phyloP scores from a whole-genome alignment of 202 grass and related monocot genomes.

The Tripidium arundinaceum region DNA sequence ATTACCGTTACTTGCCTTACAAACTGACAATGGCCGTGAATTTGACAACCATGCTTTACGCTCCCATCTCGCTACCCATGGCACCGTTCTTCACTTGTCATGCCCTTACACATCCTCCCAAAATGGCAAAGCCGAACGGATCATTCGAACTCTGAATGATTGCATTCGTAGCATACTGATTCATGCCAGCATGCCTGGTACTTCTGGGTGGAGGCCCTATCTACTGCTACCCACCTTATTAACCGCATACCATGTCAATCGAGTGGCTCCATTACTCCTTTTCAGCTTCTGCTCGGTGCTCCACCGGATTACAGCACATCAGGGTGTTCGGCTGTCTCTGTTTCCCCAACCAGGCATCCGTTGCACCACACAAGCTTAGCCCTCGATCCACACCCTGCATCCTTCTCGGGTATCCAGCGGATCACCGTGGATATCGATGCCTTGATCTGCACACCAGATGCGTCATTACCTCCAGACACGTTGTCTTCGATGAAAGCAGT shows the following conservation, averaged over 20 bases:
- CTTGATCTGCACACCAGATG: neutral
- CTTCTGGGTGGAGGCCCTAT: no score
- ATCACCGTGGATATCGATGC: neutral
- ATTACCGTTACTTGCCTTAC: rapidly evolving
- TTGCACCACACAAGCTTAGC: neutral
- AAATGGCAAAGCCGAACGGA: no score
- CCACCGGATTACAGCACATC: neutral
- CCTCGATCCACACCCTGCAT: neutral
- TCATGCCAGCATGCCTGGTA: no score
- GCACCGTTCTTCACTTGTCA: no score
- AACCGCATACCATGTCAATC: neutral
- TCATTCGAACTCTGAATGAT: no score
- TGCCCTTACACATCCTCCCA: no score
- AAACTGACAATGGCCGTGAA: neutral
- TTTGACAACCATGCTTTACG: neutral
- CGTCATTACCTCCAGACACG: neutral
- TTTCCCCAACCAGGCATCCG: neutral
- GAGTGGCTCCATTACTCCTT: neutral
- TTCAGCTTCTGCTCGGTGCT: neutral
- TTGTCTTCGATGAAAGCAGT: neutral
- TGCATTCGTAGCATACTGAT: no score
- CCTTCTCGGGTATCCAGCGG: neutral
- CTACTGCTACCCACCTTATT: neutral
- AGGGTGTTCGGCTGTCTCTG: neutral
- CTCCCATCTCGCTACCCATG: no score